These are phyloP conservation scores for Xylaria sp. DNA, from an alignment of 2,329 filamentous ascomycete species.

Conservation along the genomic window DNA sequence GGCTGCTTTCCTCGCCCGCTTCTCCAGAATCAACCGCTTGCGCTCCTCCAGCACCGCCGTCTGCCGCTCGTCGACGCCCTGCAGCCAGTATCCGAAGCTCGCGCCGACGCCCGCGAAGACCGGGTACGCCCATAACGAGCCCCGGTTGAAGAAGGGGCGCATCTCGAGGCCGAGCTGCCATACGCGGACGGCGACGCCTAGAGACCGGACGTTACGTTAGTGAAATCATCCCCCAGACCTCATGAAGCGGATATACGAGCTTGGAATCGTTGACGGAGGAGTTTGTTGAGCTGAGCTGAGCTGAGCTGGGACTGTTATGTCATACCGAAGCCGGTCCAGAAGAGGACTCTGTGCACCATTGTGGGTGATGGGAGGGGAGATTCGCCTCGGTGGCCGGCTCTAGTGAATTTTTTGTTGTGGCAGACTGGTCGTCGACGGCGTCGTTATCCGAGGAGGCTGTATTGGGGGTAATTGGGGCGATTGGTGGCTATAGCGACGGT, in stretches of 20 bases:
- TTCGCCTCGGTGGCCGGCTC: constrained; percentile 41
- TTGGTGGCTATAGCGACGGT: constrained; percentile 5
- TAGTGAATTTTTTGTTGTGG: constrained; percentile 21
- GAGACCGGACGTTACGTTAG: constrained; percentile 38
- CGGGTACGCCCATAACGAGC: constrained; percentile 91
- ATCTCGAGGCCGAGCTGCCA: constrained; percentile 99
- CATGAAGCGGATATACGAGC: background rate
- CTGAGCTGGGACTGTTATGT: constrained; percentile 39
- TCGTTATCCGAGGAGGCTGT: constrained; percentile 24
- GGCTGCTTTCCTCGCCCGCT: constrained; percentile 82
- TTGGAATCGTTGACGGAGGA: constrained; percentile 10
- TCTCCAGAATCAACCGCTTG: constrained; percentile 85
- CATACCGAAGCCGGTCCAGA: constrained; percentile 93
- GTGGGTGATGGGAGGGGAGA: constrained; percentile 48
- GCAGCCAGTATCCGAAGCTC: constrained; percentile 96
- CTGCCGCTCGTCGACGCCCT: constrained; percentile 88
- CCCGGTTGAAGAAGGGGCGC: constrained; percentile 89
- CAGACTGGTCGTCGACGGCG: constrained; percentile 25
- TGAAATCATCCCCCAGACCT: background rate
- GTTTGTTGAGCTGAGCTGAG: constrained; percentile 39
- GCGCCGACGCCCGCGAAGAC: constrained; percentile 86
- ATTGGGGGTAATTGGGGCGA: constrained; percentile 32
- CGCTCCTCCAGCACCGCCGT: constrained; percentile 79
- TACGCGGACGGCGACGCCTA: constrained; percentile 89
- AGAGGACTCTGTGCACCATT: constrained; percentile 75